These are phyloP conservation scores for Diutina mesorugosa DNA, from an alignment of 1,139 yeast species.

Conservation along the genomic window DNA sequence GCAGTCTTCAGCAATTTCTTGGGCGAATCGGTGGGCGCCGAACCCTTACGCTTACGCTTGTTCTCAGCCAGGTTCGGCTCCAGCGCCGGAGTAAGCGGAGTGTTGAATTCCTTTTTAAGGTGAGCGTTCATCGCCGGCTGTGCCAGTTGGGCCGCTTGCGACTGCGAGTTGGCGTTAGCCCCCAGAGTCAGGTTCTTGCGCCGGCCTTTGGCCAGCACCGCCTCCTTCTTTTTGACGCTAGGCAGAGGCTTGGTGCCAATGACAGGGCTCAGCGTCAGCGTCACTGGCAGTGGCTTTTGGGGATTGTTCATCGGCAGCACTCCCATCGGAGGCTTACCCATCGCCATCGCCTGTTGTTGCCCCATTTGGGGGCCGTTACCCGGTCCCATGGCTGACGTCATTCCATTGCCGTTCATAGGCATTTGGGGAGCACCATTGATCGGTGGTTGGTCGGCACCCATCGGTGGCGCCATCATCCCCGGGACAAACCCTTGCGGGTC, in stretches of 20 bases:
- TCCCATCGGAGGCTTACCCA: neutral
- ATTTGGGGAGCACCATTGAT: conserved; percentile 1
- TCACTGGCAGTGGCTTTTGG: conserved; percentile 10
- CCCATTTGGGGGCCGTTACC: neutral
- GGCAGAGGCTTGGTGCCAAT: conserved; percentile 27
- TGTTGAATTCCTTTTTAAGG: conserved; percentile 20
- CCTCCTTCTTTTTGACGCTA: neutral
- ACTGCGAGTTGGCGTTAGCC: conserved; percentile 6
- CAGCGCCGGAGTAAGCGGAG: conserved; percentile 33
- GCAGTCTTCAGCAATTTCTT: conserved; percentile 14
- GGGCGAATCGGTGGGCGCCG: conserved; percentile 19
- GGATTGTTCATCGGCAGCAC: neutral
- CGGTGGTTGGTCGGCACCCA: conserved; percentile 13
- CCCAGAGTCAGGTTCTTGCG: conserved; percentile 19
- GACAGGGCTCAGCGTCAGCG: conserved; percentile 13
- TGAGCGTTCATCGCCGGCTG: conserved; percentile 5
- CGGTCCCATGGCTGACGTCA: neutral
- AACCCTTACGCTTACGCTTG: conserved; percentile 6
- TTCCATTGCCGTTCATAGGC: neutral
- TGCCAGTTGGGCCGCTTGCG: conserved; percentile 7
- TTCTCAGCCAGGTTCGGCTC: conserved; percentile 17
- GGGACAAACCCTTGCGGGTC: conserved; percentile 4
- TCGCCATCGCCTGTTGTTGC: conserved; percentile 1
- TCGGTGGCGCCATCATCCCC: conserved; percentile 9
- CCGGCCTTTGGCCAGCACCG: conserved; percentile 15